Conservation (phyloP, 1,139 yeast species). For the Tardiomyces blankii region DNA sequence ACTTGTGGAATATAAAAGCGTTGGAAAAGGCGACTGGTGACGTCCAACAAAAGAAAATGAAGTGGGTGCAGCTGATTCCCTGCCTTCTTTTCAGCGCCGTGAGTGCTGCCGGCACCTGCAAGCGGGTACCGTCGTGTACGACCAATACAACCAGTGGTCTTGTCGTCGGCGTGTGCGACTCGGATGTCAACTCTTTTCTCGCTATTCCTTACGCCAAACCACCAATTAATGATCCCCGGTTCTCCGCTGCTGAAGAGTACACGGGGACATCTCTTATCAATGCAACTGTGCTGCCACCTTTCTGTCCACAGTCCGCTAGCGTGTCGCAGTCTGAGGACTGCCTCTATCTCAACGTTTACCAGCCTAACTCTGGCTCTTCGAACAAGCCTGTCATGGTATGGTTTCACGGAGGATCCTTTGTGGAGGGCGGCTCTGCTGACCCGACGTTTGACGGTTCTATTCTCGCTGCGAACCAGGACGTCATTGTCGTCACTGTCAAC, state of each 20-base stretch:
- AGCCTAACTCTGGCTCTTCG: slow-evolving; percentile 9
- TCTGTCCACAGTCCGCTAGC: slow-evolving; percentile 15
- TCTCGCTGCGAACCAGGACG: slow-evolving; percentile 12
- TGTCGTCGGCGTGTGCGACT: too few species aligned
- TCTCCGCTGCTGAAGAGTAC: slow-evolving; percentile 7
- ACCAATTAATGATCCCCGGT: slow-evolving; percentile 9
- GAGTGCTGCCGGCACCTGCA: too few species aligned
- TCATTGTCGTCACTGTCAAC: slow-evolving; percentile 27
- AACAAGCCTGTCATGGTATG: slow-evolving; percentile 23
- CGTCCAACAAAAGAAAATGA: too few species aligned
- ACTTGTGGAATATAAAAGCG: too few species aligned
- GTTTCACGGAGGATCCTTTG: slow-evolving; percentile 30
- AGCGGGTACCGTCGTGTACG: too few species aligned
- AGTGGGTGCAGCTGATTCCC: too few species aligned
- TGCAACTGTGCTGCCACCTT: slow-evolving; percentile 10
- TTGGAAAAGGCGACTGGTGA: too few species aligned
- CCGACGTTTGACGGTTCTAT: slow-evolving; percentile 23
- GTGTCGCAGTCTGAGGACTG: slow-evolving; percentile 17
- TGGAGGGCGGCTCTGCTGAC: slow-evolving; percentile 22
- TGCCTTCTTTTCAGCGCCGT: too few species aligned
- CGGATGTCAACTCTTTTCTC: background rate
- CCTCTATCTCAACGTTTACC: slow-evolving; percentile 17
- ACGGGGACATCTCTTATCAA: background rate
- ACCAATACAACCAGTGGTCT: too few species aligned
- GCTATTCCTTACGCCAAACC: slow-evolving; percentile 12